Evolutionary conservation across 2,329 filamentous ascomycete genomes (phyloP).

Genomic region (Aspergillus cejpii): DNA sequence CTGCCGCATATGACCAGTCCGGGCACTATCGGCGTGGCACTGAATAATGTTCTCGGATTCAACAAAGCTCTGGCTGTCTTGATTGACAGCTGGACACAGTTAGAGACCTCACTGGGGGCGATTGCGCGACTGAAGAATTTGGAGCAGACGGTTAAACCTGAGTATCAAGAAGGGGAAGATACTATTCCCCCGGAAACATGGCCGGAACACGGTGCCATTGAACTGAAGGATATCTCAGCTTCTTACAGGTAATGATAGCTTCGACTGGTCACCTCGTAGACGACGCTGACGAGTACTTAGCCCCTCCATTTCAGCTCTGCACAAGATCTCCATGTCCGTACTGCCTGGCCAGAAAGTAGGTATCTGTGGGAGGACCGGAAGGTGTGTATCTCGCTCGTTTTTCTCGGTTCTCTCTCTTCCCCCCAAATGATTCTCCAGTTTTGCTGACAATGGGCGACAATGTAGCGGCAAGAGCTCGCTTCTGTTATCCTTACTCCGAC

Average conservation of each 20-base stretch:
- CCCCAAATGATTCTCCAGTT: neutral
- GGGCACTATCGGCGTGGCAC: conserved; percentile 43
- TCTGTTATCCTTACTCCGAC: neutral
- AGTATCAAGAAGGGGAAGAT: neutral
- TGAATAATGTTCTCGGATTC: conserved; percentile 44
- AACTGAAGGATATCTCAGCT: neutral
- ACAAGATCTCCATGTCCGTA: conserved; percentile 18
- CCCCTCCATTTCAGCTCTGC: conserved; percentile 11
- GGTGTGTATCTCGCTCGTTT: neutral
- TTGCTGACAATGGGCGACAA: too few relatives aligned
- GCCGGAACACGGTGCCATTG: neutral
- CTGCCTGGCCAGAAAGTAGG: conserved; percentile 22
- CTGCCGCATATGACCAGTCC: conserved; percentile 30
- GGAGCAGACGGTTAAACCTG: conserved; percentile 4
- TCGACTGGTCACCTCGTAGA: neutral
- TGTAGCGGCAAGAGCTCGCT: neutral
- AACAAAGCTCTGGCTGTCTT: conserved; percentile 40
- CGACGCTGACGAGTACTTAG: neutral
- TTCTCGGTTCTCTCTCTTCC: too few relatives aligned
- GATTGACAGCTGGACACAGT: conserved; percentile 45
- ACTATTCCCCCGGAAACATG: neutral
- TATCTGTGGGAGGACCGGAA: conserved; percentile 18
- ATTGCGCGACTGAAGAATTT: conserved; percentile 17
- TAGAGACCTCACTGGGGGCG: conserved; percentile 50
- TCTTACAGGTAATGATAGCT: neutral